Base-by-base conservation (phyloP, 73 alveolate species). In the Symbiodinium pilosum region DNA sequence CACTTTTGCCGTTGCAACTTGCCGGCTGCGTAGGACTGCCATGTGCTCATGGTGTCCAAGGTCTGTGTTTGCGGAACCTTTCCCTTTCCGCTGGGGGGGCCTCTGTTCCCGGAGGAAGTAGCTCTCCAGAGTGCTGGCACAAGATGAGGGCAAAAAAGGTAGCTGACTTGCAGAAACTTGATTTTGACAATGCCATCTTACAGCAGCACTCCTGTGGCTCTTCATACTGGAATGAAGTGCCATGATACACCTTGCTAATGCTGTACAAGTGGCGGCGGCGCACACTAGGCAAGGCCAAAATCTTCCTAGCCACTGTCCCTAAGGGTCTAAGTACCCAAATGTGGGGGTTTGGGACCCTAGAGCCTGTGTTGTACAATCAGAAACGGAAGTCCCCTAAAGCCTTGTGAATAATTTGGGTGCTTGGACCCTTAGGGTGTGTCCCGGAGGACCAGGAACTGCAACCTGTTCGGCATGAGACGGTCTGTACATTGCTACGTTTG, bases 261-360 rank as follows among this genome's bases (percentile, higher is more conserved):
- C 81, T 64, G 81, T 64, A 64, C 81, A 64, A 20, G 81, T 26
- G 81, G 81, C 81, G 81, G 81, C 81, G 81, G 81, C 81, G 81
- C 81, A 64, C 81, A 64, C 81, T 64, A 9, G 12, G 81, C 32
- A n/a, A 64, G 81, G 81, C 9, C 38, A 64, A 64, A 20, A 64
- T 9, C 81, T 64, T 64, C 81, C 81, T 64, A 38, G 38, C 5
- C n/a, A n/a, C n/a, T n/a, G n/a, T n/a, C n/a, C n/a, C n/a, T n/a
- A n/a, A n/a, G n/a, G n/a, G n/a, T n/a, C n/a, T n/a, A n/a, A n/a
- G n/a, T n/a, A n/a, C n/a, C n/a, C n/a, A n/a, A n/a, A n/a, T n/a
- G n/a, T n/a, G n/a, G n/a, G n/a, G n/a, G n/a, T n/a, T n/a, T n/a
- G n/a, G n/a, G n/a, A n/a, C n/a, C n/a, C n/a, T n/a, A n/a, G n/a